A percentile compares a stretch with the other conserved stretches of the same genome.
phyloP scores from a whole-genome alignment of 768 basidiomycete genomes.

The Dentipellis sp. region DNA sequence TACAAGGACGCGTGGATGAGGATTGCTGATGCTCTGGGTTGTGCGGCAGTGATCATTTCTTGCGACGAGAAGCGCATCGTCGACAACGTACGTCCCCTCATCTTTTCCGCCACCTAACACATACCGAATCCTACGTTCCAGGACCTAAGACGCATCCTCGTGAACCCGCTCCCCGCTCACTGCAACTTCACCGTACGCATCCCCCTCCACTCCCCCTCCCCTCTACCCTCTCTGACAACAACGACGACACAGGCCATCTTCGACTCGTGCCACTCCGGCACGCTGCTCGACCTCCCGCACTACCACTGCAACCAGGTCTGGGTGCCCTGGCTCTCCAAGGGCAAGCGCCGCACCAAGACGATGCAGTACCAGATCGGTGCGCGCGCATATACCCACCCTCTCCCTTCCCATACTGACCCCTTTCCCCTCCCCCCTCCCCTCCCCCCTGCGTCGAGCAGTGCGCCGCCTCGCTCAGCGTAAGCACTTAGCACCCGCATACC shows the following conservation, averaged over 20 bases:
- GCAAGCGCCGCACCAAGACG: slow-evolving; percentile 13
- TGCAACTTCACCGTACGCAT: slow-evolving; percentile 9
- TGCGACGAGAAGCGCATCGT: slow-evolving; percentile 11
- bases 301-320: slow-evolving; percentile 16
- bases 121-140: slow-evolving; percentile 3
- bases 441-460: neutral
- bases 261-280: slow-evolving; percentile 19
- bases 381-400: neutral
- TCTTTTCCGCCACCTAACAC: neutral
- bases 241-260: slow-evolving; percentile 13
- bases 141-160: slow-evolving; percentile 9
- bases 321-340: slow-evolving; percentile 18
- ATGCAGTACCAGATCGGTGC: slow-evolving; percentile 11
- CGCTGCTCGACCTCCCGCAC: slow-evolving; percentile 18
- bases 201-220: neutral
- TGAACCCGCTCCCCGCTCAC: slow-evolving; percentile 13
- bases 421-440: neutral
- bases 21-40: neutral
- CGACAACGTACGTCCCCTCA: slow-evolving; percentile 14
- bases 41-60: slow-evolving; percentile 5
- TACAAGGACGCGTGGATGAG: no score
- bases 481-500: neutral
- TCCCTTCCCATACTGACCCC: no score
- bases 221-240: neutral
- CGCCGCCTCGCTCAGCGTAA: neutral